Evolutionary conservation across 495 filamentous ascomycete genomes (phyloP).

Genomic region (Melanomma pulvis-pyrius): DNA sequence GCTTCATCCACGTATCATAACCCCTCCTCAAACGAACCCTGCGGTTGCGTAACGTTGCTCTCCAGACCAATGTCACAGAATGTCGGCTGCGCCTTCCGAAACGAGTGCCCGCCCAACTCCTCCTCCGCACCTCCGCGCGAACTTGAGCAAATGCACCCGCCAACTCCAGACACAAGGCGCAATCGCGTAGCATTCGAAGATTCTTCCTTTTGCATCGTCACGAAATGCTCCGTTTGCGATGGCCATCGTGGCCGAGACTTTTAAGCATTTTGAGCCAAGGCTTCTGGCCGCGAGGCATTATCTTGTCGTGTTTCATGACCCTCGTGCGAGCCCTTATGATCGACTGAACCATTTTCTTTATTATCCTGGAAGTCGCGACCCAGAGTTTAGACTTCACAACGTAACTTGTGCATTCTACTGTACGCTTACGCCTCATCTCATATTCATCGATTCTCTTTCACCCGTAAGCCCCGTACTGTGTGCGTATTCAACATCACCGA

Average conservation of each 20-base stretch:
- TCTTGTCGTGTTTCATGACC: slow-evolving; percentile 10
- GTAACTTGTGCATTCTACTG: not conserved
- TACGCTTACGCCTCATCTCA: not conserved
- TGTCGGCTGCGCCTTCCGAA: slow-evolving; percentile 15
- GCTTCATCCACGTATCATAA: slow-evolving; percentile 19
- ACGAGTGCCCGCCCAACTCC: not conserved
- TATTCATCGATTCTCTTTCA: not conserved
- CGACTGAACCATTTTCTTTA: not conserved
- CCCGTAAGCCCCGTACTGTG: not conserved
- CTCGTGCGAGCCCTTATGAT: not conserved
- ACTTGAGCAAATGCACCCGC: not conserved
- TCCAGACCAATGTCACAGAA: slow-evolving; percentile 8
- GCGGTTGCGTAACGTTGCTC: not conserved
- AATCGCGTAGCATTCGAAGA: not conserved
- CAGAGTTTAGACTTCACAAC: not conserved
- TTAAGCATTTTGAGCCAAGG: not conserved
- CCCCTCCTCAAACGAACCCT: slow-evolving; percentile 6
- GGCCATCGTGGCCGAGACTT: slow-evolving; percentile 1
- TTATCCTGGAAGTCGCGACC: not conserved
- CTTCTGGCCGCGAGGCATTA: slow-evolving; percentile 7
- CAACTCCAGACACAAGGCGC: not conserved
- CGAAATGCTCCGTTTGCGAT: not conserved
- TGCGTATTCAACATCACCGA: not conserved
- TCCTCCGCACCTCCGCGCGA: slow-evolving; percentile 5
- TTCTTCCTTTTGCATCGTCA: not conserved